Percentiles rank a stretch among this genome's conserved stretches.
Conservation (phyloP, 176 grass and related monocot genomes). For the Oryza australiensis region DNA sequence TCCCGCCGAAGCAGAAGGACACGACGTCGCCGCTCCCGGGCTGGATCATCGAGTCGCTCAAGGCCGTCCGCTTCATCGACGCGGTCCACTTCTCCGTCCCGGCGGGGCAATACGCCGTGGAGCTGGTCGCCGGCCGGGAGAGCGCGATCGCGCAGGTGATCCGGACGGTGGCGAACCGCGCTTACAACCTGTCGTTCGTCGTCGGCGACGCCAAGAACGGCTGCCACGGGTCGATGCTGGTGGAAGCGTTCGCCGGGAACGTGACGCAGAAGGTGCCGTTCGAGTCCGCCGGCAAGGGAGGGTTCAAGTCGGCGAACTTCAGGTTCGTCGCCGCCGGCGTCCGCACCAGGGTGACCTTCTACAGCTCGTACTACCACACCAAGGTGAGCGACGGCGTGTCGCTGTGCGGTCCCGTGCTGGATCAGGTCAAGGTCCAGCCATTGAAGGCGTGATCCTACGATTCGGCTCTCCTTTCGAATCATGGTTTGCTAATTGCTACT, state of each 20-base stretch:
- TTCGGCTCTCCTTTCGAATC: too few relatives aligned
- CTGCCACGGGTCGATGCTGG: slow-evolving; percentile 88
- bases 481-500: not conserved
- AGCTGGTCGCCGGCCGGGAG: slow-evolving; percentile 90
- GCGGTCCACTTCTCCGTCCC: slow-evolving; percentile 80
- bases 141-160: slow-evolving; percentile 98
- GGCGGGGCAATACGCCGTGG: slow-evolving; percentile 67
- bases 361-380: slow-evolving; percentile 96
- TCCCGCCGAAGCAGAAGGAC: slow-evolving; percentile 84
- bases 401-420: slow-evolving; percentile 86
- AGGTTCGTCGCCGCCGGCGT: slow-evolving; percentile 49
- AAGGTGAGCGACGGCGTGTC: slow-evolving; percentile 60
- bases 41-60: slow-evolving; percentile 98
- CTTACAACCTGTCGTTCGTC: slow-evolving; percentile 81
- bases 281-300: slow-evolving; percentile 61
- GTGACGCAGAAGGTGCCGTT: slow-evolving; percentile 79
- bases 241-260: slow-evolving; percentile 88
- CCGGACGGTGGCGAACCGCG: slow-evolving; percentile 57
- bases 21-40: slow-evolving; percentile 79
- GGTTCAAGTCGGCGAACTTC: slow-evolving; percentile 44
- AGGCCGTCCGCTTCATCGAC: slow-evolving; percentile 93
- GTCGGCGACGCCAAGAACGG: slow-evolving; percentile 90
- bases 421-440: slow-evolving; percentile 77
- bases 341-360: slow-evolving; percentile 88
- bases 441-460: slow-evolving; percentile 39